Evolutionary conservation across 2,329 filamentous ascomycete genomes (phyloP).

Genomic region (Ophiostoma pallidulum): DNA sequence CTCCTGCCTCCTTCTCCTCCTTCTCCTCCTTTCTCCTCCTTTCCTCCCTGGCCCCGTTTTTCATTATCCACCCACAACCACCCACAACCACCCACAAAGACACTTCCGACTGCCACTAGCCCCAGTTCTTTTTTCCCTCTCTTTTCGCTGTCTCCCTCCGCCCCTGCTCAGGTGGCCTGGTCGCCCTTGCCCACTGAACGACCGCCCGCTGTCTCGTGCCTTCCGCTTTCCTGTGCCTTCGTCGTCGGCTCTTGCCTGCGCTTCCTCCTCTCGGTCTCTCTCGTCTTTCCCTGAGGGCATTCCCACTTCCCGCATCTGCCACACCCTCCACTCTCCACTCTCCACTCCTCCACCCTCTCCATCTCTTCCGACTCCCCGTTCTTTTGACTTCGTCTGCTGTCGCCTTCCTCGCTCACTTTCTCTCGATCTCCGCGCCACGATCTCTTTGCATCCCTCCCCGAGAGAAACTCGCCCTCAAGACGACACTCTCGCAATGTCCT

Average conservation of each 20-base stretch:
- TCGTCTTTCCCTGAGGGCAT: not conserved
- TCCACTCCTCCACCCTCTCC: not conserved
- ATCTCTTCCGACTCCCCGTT: too few relatives aligned
- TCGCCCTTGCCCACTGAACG: too few relatives aligned
- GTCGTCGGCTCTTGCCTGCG: not conserved
- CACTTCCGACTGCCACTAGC: not conserved
- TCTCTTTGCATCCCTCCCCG: not conserved
- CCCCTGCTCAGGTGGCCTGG: not conserved
- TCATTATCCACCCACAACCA: slow-evolving; percentile 5
- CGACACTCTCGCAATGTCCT: slow-evolving; percentile 7
- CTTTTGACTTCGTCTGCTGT: too few relatives aligned
- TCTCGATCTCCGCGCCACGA: too few relatives aligned
- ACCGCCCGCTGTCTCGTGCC: too few relatives aligned
- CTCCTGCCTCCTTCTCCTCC: not conserved
- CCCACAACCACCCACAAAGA: slow-evolving; percentile 1
- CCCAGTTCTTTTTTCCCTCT: not conserved
- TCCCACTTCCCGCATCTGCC: not conserved
- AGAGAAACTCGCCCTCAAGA: not conserved
- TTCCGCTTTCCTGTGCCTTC: not conserved
- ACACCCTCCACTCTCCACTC: not conserved
- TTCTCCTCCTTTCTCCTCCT: not conserved
- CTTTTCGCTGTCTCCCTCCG: not conserved
- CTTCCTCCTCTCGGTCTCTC: not conserved
- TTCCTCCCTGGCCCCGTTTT: slow-evolving; percentile 1
- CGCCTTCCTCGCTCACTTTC: slow-evolving; percentile 1